Evolutionary conservation across 352 stramenopile species (phyloP).

Genomic region (Phytophthora syringae): DNA sequence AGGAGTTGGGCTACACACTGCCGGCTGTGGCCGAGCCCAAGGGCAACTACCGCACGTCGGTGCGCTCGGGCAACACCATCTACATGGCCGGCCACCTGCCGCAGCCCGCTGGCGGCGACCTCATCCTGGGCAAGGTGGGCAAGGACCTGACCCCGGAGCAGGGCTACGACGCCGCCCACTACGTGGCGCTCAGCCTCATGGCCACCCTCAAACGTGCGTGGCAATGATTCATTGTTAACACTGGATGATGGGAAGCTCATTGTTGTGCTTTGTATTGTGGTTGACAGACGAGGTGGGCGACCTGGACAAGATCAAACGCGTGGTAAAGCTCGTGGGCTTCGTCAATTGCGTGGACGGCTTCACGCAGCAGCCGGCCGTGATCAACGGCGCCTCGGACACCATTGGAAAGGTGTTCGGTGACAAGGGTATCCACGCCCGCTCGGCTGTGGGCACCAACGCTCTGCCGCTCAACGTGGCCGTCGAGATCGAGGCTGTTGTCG

Average conservation of each 20-base stretch:
- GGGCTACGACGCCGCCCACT: constrained; percentile 91
- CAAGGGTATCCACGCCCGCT: constrained; percentile 92
- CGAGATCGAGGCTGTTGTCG: constrained; percentile 97
- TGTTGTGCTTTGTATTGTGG: constrained; percentile 1
- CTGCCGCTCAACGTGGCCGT: constrained; percentile 97
- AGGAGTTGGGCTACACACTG: constrained; percentile 87
- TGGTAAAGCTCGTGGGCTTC: constrained; percentile 97
- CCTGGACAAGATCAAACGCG: constrained; percentile 93
- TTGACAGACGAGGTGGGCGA: constrained; percentile 85
- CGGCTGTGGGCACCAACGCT: constrained; percentile 96
- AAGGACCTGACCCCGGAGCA: constrained; percentile 90
- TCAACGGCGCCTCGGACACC: constrained; percentile 97
- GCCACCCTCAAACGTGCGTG: constrained; percentile 90
- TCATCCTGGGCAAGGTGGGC: constrained; percentile 91
- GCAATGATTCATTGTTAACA: neutral
- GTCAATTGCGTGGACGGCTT: constrained; percentile 96
- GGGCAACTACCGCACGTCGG: constrained; percentile 90
- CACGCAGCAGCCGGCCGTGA: constrained; percentile 90
- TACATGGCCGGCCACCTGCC: constrained; percentile 88
- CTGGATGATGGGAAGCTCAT: neutral
- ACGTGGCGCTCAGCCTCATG: constrained; percentile 91
- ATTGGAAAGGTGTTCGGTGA: constrained; percentile 92
- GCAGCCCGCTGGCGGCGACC: constrained; percentile 66
- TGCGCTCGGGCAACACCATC: constrained; percentile 86
- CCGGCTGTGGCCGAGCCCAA: constrained; percentile 86